Percentiles rank a stretch among this genome's conserved stretches.
Conservation (phyloP, 495 filamentous ascomycete genomes). For the Hypoxylon fragiforme region DNA sequence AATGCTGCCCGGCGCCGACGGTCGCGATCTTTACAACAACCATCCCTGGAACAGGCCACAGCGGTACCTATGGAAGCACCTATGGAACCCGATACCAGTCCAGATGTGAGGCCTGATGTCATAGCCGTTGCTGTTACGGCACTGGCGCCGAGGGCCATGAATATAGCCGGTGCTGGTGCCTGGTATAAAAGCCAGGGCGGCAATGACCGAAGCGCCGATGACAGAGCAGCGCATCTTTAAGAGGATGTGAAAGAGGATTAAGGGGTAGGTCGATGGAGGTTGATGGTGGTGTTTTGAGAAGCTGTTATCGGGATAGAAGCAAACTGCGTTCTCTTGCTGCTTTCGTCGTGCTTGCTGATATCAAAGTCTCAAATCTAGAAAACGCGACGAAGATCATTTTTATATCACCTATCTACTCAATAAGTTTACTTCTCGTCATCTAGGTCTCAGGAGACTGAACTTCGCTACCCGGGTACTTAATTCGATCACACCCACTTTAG, state of each 20-base stretch:
- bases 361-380: not conserved
- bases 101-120: not conserved
- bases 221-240: slow-evolving; percentile 6
- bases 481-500: too few species aligned
- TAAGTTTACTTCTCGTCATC: too few species aligned
- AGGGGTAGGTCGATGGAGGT: too few species aligned
- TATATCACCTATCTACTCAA: not conserved
- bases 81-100: slow-evolving; percentile 1
- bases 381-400: not conserved
- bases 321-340: not conserved
- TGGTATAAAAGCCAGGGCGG: slow-evolving; percentile 2
- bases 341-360: not conserved
- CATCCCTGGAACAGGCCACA: not conserved
- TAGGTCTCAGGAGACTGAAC: too few species aligned
- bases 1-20: slow-evolving; percentile 2
- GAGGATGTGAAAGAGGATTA: not conserved
- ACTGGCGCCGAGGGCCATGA: slow-evolving; percentile 1
- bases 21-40: too few species aligned
- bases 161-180: slow-evolving; percentile 1
- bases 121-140: not conserved
- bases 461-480: too few species aligned
- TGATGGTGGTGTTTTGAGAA: not conserved
- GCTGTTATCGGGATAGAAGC: not conserved
- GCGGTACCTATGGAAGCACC: not conserved
- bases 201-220: slow-evolving; percentile 1